A percentile compares a stretch with the other conserved stretches of the same genome.
These are phyloP conservation scores for Xanthoconium stramineum DNA, from an alignment of 768 basidiomycete genomes.

Conservation along the genomic window DNA sequence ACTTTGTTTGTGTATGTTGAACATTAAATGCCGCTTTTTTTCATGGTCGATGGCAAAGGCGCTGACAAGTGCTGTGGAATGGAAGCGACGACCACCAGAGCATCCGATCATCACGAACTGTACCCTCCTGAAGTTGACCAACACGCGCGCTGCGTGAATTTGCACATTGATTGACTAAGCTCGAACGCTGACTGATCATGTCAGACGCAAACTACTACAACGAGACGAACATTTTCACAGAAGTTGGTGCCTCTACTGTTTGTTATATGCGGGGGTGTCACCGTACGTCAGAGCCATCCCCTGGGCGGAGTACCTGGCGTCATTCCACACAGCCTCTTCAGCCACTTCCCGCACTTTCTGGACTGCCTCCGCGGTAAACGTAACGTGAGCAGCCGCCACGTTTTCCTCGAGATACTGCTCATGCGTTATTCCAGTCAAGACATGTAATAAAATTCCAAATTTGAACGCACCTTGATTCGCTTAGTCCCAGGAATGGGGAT, in stretches of 20 bases:
- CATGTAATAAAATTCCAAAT: not conserved
- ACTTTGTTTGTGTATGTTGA: no score
- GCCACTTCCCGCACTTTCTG: conserved; percentile 36
- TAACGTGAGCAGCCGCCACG: conserved; percentile 32
- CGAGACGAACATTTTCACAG: no score
- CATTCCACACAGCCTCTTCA: conserved; percentile 26
- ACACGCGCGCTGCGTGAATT: no score
- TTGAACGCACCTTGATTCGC: conserved; percentile 28
- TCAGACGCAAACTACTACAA: no score
- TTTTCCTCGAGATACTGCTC: conserved; percentile 45
- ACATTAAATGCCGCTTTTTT: no score
- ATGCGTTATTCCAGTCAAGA: not conserved
- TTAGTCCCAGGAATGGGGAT: conserved; percentile 41
- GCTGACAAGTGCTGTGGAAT: no score
- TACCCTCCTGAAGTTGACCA: no score
- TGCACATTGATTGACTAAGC: no score
- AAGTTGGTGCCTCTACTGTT: not conserved
- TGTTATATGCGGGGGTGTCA: conserved; percentile 18
- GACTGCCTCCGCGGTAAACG: conserved; percentile 37
- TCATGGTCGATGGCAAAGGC: no score
- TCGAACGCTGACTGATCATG: no score
- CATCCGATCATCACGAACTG: no score
- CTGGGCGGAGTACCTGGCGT: conserved; percentile 23
- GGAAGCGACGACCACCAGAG: no score
- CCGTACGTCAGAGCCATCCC: conserved; percentile 6